A percentile compares a stretch with the other conserved stretches of the same genome.
Conservation (phyloP, 768 basidiomycete species). For the Xerocomus potaroensis region DNA sequence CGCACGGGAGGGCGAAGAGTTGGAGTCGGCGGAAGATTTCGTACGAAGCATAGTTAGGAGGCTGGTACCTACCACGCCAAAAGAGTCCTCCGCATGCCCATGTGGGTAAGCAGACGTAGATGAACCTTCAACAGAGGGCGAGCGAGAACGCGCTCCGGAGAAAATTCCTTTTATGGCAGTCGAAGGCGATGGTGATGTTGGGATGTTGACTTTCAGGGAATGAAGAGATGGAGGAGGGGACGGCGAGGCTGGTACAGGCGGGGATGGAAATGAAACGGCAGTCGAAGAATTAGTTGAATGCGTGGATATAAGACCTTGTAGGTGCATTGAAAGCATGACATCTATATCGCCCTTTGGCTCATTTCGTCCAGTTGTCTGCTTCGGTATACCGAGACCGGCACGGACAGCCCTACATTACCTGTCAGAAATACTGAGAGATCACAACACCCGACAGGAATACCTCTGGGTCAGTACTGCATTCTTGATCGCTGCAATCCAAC, state of each 20-base stretch:
- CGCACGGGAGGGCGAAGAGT: conserved; percentile 25
- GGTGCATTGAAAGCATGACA: conserved; percentile 76
- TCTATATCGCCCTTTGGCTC: conserved; percentile 81
- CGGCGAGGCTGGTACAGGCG: conserved; percentile 21
- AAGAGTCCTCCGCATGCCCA: conserved; percentile 48
- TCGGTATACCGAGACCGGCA: conserved; percentile 55
- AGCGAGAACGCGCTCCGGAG: conserved; percentile 24
- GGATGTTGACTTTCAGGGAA: conserved; percentile 20
- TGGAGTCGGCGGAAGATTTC: conserved; percentile 31
- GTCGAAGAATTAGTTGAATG: conserved; percentile 11
- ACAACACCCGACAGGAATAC: conserved; percentile 31
- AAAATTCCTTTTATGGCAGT: conserved; percentile 20
- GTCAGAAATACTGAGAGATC: not conserved
- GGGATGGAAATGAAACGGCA: conserved; percentile 9
- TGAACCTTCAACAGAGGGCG: conserved; percentile 40
- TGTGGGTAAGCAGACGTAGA: conserved; percentile 33
- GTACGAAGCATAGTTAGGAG: conserved; percentile 50
- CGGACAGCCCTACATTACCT: conserved; percentile 51
- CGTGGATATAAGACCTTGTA: conserved; percentile 51
- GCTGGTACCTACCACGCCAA: conserved; percentile 50
- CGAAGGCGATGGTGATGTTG: conserved; percentile 16
- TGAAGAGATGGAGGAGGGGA: conserved; percentile 28
- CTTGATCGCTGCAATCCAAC: conserved; percentile 76
- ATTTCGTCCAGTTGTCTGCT: conserved; percentile 37
- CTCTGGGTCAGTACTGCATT: conserved; percentile 65